Base-by-base conservation (phyloP, 129 eudicot genomes). In the Oenanthe sinensis region DNA sequence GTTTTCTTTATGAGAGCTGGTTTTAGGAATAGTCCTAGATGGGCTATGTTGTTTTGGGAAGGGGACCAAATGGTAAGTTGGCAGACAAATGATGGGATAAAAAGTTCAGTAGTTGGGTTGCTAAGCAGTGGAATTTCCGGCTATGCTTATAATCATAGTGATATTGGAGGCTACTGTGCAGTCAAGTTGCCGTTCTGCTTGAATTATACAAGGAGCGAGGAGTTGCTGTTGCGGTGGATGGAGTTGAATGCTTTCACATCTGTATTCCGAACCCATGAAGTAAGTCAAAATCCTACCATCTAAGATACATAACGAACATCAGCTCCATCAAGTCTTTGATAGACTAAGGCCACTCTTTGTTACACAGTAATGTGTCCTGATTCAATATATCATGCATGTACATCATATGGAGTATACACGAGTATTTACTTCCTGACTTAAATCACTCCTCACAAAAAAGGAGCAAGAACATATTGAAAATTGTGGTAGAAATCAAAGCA, bases 31-130 rank as follows among this genome's bases (percentile, higher is more conserved):
- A 92, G 91, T 71, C 99, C 99, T 19, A 92, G 82, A 86, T 96
- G 97, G 97, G 97, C 96, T 76, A 92, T 90, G 97, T 82, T 96
- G 19, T 96, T 96, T 75, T 96, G 99, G 99, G 99, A 96, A 83
- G 99, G 99, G 70, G 99, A 92, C 72, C 99, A 96, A 85, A 96
- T 96, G 99, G 99, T 96, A 44, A 96, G 99, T 79, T 96, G 99
- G 99, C 99, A 96, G 74, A 84, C 87, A 48, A 87, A 96, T 80
- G 99, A 96, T 74, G 99, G 99, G 50, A 92, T 96, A 75, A 96
- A 96, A 80, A 96, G 97, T 82, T 88, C 97, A 8, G 97, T 96
- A 20, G 91, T 92, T 43, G 99, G 99, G 26, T 84, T 96, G 85
- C 84, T 96, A 9, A 96, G 97, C 75, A 84, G 97, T 71, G 97